phyloP scores from a whole-genome alignment of 768 basidiomycete genomes.

The Trametes sanguinea region DNA sequence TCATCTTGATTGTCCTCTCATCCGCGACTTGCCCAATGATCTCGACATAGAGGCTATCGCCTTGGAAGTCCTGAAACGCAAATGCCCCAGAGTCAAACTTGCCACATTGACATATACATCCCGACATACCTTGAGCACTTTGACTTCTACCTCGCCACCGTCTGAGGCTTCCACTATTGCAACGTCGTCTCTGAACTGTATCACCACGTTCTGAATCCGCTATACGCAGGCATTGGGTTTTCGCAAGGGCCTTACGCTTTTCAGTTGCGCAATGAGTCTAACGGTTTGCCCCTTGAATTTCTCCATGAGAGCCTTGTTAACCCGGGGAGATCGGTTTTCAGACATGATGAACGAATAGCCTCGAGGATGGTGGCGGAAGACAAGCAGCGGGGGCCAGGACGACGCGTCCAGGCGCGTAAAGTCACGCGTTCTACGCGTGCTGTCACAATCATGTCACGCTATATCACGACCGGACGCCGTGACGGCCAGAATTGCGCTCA shows the following conservation, averaged over 20 bases:
- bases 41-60: slow-evolving; percentile 20
- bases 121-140: slow-evolving; percentile 41
- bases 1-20: slow-evolving; percentile 25
- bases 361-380: neutral
- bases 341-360: slow-evolving; percentile 11
- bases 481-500: too few relatives aligned
- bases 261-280: slow-evolving; percentile 20
- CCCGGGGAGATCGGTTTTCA: slow-evolving; percentile 23
- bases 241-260: slow-evolving; percentile 14
- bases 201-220: neutral
- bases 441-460: too few relatives aligned
- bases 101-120: too few relatives aligned
- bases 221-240: slow-evolving; percentile 27
- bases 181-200: slow-evolving; percentile 38
- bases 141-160: slow-evolving; percentile 59
- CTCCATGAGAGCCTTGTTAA: slow-evolving; percentile 22
- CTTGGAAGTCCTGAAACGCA: slow-evolving; percentile 8
- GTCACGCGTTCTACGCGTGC: neutral
- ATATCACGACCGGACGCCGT: too few relatives aligned
- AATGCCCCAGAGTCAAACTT: neutral
- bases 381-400: neutral
- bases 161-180: slow-evolving; percentile 68
- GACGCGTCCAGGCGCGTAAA: neutral
- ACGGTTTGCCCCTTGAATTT: slow-evolving; percentile 22
- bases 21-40: slow-evolving; percentile 27